Base-by-base conservation (phyloP, 1,139 yeast genomes). In the Hanseniaspora uvarum region DNA sequence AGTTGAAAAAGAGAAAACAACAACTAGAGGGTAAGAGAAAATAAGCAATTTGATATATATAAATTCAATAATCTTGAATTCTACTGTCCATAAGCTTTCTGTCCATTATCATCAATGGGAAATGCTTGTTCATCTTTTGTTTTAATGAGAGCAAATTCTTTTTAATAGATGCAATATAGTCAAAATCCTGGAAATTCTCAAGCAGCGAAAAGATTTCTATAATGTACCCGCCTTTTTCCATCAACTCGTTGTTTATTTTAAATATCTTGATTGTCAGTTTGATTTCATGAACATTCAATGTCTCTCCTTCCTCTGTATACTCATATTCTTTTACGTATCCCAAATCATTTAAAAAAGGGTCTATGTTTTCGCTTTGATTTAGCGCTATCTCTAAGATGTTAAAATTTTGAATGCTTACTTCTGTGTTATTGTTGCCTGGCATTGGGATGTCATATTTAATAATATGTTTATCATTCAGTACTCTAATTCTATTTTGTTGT, bases 31-130 rank as follows among this genome's bases (percentile, higher is more conserved):
- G 85, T 72, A 73, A 80, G 57, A 83, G 84, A 71, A 68, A 72
- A 48, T 76, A 81, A 65, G 37, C 14, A n/a, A n/a, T 34, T n/a
- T 16, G 5, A 6, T 36, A 33, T 30, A 26, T 34, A 23, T 30
- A 19, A 24, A 5, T 26, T n/a, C 26, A 53, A 56, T 34, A 67
- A 58, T 62, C 65, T 34, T 47, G 71, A 46, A 79, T 72, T 61
- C 95, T 73, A 4, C 88, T 77, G 65, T 88, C 96, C 86, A 87
- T 86, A 44, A 74, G 73, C 65, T 78, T 80, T 59, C 96, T 72
- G 63, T 86, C 94, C 1, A 95, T 95, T 40, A 84, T 77, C 39
- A 73, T 78, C 52, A 88, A 71, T 52, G 80, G 78, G 18, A 88
- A 74, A 55, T 87, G 70, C 14, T 87, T 88, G 55, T 75, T 71